Evolutionary conservation across 2,329 filamentous ascomycete species (phyloP), one percentile per base, ranked within the genome.

Genomic region (Didymella pomorum): DNA sequence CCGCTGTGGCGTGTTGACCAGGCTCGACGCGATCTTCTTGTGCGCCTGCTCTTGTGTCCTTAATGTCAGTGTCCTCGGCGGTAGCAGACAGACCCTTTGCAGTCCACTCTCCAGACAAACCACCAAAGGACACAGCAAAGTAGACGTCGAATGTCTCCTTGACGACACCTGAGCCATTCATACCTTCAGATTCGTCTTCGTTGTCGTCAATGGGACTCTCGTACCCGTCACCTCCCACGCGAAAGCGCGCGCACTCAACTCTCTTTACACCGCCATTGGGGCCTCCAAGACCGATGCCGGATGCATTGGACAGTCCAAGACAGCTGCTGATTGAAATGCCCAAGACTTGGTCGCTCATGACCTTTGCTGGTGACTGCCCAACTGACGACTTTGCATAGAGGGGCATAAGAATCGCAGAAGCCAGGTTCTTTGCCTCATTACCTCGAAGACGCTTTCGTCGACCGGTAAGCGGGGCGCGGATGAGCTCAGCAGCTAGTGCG

Each of bases 401-500:
- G 1, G 71, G 70, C 9, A 65, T 64, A 0, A 83, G 68, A n/a
- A 83, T 75, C 1, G 78, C 71, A 11, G 79, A 76, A 3, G 81
- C 80, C 9, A 83, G 74, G 4, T 74, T 73, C 56, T 80, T 82
- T 1, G 80, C 80, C 71, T 82, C 81, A 20, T 78, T 77, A 41
- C 80, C 77, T 21, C 74, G 73, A 7, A 83, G 69, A 14, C 80
- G 75, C 56, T 76, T 78, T 28, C 69, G 64, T 0, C 79, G 75
- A 11, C 80, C 80, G 4, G 68, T 66, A 0, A 83, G 65, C 3
- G 78, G 76, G 7, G 80, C 80, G 20, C 80, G 79, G 21, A 83
- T 77, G 3, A 83, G 72, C 56, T 82, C 80, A 35, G 77, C 78
- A 6, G 80, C 78, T 12, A 83, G 69, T 2, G 77, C 76, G 21